These are phyloP conservation scores for Beauveria bassiana DNA, from an alignment of 2,329 filamentous ascomycete genomes.

Conservation along the genomic window DNA sequence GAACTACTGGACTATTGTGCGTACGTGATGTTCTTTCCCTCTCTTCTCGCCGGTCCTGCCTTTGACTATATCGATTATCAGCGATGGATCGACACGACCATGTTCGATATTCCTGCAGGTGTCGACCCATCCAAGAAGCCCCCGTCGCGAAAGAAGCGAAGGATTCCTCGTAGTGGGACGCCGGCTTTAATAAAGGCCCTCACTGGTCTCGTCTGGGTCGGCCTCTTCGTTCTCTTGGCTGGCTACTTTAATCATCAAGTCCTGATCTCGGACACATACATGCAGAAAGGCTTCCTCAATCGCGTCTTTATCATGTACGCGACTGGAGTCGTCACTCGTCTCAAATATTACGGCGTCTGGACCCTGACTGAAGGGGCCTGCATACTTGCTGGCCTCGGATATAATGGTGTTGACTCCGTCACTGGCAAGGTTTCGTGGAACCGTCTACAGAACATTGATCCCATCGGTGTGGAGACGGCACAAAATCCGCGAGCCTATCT, in stretches of 20 bases:
- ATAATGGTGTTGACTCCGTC: conserved; percentile 80
- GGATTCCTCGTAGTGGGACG: conserved; percentile 82
- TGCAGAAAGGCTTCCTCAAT: conserved; percentile 59
- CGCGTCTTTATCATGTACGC: conserved; percentile 77
- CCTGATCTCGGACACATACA: conserved; percentile 58
- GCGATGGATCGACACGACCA: conserved; percentile 84
- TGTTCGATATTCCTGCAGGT: conserved; percentile 80
- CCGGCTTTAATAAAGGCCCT: conserved; percentile 73
- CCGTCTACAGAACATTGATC: conserved; percentile 80
- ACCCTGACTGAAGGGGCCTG: conserved; percentile 86
- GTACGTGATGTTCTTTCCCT: conserved; percentile 93
- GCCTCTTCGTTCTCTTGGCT: conserved; percentile 66
- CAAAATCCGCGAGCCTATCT: conserved; percentile 92
- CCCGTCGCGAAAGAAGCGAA: conserved; percentile 79
- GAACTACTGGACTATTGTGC: conserved; percentile 72
- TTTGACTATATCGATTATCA: conserved; percentile 94
- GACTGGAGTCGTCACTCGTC: conserved; percentile 70
- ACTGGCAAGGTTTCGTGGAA: conserved; percentile 84
- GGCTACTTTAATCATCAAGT: conserved; percentile 56
- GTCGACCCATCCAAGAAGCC: conserved; percentile 81
- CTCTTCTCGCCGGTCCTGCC: conserved; percentile 79
- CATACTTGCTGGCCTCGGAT: conserved; percentile 87
- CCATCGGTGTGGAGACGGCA: conserved; percentile 76
- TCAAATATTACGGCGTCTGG: conserved; percentile 98
- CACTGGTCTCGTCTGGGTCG: conserved; percentile 70